Evolutionary conservation across 106 monocot species (phyloP), one percentile per base, ranked within the genome.

Genomic region (Agapanthus africanus): DNA sequence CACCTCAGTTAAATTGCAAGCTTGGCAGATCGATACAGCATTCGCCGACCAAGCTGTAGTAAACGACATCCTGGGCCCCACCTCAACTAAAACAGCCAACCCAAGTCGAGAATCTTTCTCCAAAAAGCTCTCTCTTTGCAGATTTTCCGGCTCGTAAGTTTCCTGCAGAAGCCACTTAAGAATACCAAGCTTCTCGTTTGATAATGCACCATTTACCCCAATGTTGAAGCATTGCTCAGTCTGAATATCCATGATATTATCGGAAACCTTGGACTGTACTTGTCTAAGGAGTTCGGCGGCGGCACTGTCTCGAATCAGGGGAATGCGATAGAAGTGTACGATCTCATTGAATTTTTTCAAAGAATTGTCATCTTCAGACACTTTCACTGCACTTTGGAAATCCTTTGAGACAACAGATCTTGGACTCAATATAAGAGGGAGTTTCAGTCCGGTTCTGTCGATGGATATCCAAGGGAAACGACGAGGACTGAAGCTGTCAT

Each of bases 141-240:
- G 66, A 52, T 97, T 91, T 27, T 91, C 88, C n/a, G 95, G 91
- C 66, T 97, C 88, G 69, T 76, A 97, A 16, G 91, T 97, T 67
- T 97, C 95, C 50, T 56, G 71, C 18, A 97, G 74, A 65, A 97
- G 73, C 95, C 95, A 97, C 33, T 76, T 81, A 31, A 97, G 91
- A 21, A 82, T 72, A 11, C 68, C 73, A 33, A 91, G 81, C 57
- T 97, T 91, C 32, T 86, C 82, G 27, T 11, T 7, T 13, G 88
- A 82, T 22, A 95, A 50, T 21, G 57, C 27, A 27, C 40, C 59
- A 51, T 28, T 73, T 18, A 89, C 10, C 6, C 84, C 88, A 39
- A 97, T 59, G 51, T 97, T 91, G 77, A 97, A 97, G 33, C 95
- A 97, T 61, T 97, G 95, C 67, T 97, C 95, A 3, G 95, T 91